These are phyloP conservation scores for Colletotrichum australisinense DNA, from an alignment of 2,329 filamentous ascomycete species.

Conservation along the genomic window DNA sequence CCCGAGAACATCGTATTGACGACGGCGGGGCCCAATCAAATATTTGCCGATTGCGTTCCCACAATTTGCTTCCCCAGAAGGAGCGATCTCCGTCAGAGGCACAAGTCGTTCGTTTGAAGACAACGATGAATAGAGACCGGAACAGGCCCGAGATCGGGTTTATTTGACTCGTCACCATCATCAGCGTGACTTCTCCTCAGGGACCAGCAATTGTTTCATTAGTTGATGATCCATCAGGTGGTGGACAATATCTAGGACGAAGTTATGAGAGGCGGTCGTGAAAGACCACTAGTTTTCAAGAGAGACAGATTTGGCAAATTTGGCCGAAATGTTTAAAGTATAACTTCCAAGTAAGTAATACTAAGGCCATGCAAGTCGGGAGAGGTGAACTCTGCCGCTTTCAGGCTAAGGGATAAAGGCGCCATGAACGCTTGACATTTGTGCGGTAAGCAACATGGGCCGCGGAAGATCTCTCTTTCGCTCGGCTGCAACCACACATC, in stretches of 20 bases:
- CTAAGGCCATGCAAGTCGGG: background rate
- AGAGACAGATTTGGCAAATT: background rate
- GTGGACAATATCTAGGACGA: conserved; percentile 9
- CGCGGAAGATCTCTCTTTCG: conserved; percentile 24
- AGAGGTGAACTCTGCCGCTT: background rate
- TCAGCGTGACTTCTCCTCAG: background rate
- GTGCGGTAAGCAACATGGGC: conserved; percentile 12
- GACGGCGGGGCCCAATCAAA: conserved; percentile 23
- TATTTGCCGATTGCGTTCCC: conserved; percentile 24
- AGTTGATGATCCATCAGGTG: conserved; percentile 9
- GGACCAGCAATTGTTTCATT: conserved; percentile 11
- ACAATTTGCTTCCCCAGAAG: background rate
- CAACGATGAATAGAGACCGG: background rate
- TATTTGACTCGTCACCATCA: background rate
- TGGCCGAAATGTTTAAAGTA: conserved; percentile 5
- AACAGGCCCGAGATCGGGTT: background rate
- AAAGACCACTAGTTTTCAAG: background rate
- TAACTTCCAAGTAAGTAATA: too few relatives aligned
- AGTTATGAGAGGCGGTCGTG: background rate
- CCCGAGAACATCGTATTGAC: conserved; percentile 12
- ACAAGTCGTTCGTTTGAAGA: background rate
- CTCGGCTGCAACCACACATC: conserved; percentile 16
- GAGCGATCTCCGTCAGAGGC: conserved; percentile 1
- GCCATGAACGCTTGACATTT: conserved; percentile 8
- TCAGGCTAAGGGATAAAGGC: conserved; percentile 22